A percentile compares a stretch with the other conserved stretches of the same genome.
Evolutionary conservation across 1,284 basidiomycete genomes (phyloP).

Genomic region (Trametes hirsuta): DNA sequence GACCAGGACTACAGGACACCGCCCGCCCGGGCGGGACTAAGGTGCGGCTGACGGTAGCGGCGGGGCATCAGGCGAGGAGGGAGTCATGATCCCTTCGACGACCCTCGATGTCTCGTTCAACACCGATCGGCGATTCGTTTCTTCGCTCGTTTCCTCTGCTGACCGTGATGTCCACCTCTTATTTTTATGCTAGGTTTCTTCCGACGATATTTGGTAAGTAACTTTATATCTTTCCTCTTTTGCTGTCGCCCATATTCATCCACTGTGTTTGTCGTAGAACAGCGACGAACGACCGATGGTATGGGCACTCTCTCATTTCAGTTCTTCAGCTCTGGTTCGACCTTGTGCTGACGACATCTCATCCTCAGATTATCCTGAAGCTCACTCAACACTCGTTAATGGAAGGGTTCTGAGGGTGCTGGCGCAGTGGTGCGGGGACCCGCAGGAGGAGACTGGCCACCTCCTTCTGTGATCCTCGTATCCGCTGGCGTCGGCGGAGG

Average conservation of each 20-base stretch:
- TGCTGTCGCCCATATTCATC: too few species aligned
- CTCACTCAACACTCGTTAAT: too few species aligned
- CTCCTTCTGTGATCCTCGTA: background rate
- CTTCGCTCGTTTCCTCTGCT: background rate
- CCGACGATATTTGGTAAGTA: too few species aligned
- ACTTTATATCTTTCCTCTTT: too few species aligned
- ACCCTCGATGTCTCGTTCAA: slow-evolving; percentile 1
- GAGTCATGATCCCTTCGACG: slow-evolving; percentile 9
- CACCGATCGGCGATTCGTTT: background rate
- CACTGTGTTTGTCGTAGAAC: too few species aligned
- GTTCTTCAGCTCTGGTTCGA: too few species aligned
- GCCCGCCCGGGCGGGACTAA: background rate
- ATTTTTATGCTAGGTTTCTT: background rate
- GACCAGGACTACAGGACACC: background rate
- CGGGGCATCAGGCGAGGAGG: slow-evolving; percentile 3
- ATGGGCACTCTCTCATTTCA: too few species aligned
- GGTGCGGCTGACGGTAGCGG: slow-evolving; percentile 8
- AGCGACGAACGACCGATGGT: too few species aligned
- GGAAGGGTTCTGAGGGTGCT: background rate
- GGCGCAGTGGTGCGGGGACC: background rate
- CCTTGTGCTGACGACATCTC: too few species aligned
- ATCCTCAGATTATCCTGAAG: too few species aligned
- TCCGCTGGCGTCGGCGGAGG: background rate
- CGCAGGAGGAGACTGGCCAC: background rate
- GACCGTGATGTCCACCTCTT: background rate